A percentile compares a stretch with the other conserved stretches of the same genome.
Conservation (phyloP, 169 alveolate genomes). For the Plasmodium cynomolgi region DNA sequence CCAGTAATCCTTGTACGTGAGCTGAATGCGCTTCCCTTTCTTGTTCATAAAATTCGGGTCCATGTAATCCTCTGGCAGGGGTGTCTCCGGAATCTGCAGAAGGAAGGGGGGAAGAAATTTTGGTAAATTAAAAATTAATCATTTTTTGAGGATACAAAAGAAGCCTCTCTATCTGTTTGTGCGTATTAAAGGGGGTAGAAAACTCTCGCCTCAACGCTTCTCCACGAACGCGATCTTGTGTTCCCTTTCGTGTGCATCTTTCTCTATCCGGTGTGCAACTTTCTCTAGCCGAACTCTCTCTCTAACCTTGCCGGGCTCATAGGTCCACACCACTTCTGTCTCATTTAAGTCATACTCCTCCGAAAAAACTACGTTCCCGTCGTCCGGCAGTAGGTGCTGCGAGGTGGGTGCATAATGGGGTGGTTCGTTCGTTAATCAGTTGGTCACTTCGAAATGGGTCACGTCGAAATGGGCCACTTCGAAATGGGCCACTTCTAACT, state of each 20-base stretch:
- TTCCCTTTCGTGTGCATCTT: not conserved
- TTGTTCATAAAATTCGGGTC: conserved; percentile 89
- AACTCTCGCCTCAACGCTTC: too few relatives aligned
- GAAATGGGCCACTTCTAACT: too few relatives aligned
- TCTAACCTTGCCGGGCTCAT: conserved; percentile 85
- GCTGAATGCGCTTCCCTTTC: conserved; percentile 85
- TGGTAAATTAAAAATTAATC: not conserved
- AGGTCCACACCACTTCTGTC: conserved; percentile 89
- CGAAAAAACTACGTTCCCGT: conserved; percentile 86
- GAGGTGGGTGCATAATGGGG: not conserved
- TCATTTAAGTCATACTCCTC: conserved; percentile 80
- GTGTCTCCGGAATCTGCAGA: conserved; percentile 87
- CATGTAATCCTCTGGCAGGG: conserved; percentile 86
- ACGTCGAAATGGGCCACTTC: not conserved
- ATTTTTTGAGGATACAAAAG: not conserved
- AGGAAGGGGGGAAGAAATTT: not conserved
- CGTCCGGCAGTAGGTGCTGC: conserved; percentile 83
- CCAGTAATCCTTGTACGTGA: conserved; percentile 83
- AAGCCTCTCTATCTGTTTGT: not conserved
- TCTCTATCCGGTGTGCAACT: not conserved
- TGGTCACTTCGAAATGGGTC: not conserved
- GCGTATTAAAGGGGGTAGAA: not conserved
- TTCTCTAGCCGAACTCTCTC: not conserved
- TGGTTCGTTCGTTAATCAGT: not conserved
- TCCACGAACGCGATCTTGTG: not conserved